Conservation (phyloP, 2,329 filamentous ascomycete genomes). For the Trichoderma koningiopsis region DNA sequence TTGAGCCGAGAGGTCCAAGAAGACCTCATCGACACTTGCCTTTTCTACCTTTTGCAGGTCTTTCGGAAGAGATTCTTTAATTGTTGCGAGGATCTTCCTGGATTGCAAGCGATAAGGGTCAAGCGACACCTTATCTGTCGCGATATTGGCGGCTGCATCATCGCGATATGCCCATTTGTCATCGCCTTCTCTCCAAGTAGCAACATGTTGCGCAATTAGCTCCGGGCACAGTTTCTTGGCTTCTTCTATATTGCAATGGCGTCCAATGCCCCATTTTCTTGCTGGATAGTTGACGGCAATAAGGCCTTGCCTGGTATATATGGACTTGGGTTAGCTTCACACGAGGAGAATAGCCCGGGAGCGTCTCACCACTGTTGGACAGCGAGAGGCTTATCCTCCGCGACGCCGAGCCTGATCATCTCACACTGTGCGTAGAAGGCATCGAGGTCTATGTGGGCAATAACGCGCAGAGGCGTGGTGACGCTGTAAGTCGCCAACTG, state of each 20-base stretch:
- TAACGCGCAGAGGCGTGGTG: constrained; percentile 77
- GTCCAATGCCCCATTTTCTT: constrained; percentile 73
- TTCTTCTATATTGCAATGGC: constrained; percentile 78
- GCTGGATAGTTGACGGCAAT: constrained; percentile 98
- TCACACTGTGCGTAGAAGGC: constrained; percentile 98
- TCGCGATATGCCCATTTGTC: constrained; percentile 89
- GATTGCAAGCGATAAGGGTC: constrained; percentile 90
- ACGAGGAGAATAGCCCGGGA: neutral
- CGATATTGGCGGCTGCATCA: constrained; percentile 77
- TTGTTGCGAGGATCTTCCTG: constrained; percentile 74
- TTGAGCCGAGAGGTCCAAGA: constrained; percentile 85
- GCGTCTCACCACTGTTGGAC: constrained; percentile 81
- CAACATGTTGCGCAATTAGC: constrained; percentile 86
- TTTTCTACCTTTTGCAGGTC: constrained; percentile 80
- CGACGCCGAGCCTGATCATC: constrained; percentile 77
- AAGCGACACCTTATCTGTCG: constrained; percentile 88
- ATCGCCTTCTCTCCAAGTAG: constrained; percentile 91
- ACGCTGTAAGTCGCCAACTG: constrained; percentile 72
- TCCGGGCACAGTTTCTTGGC: constrained; percentile 85
- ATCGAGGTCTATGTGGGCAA: constrained; percentile 93
- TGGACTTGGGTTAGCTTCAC: neutral
- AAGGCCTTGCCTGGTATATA: constrained; percentile 69
- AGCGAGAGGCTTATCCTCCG: constrained; percentile 78
- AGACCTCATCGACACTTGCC: constrained; percentile 93
- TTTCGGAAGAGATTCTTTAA: constrained; percentile 72